Evolutionary conservation across 371 early-diverging fungal species (phyloP).

Genomic region (Actinomortierella ambigua): DNA sequence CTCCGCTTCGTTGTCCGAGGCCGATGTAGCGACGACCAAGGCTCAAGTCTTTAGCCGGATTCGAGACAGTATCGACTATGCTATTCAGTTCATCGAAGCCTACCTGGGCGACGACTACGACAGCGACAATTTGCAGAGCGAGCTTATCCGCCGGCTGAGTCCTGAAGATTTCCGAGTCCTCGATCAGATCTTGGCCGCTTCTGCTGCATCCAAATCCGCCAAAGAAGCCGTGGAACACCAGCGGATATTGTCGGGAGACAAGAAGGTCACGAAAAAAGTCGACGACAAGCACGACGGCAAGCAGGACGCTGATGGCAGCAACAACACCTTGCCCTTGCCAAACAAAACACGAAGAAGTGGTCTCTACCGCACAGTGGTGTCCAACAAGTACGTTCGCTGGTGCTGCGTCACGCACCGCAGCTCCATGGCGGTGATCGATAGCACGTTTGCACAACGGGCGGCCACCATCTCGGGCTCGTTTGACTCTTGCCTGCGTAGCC

Average conservation of each 20-base stretch:
- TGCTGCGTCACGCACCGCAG: slow-evolving; percentile 18
- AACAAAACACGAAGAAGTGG: slow-evolving; percentile 5
- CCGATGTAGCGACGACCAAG: too few species aligned
- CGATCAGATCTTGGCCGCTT: slow-evolving; percentile 15
- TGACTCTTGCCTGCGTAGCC: slow-evolving; percentile 13
- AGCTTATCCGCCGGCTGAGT: slow-evolving; percentile 11
- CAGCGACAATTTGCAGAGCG: slow-evolving; percentile 9
- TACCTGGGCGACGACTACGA: slow-evolving; percentile 28
- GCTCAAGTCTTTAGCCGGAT: slow-evolving; percentile 9
- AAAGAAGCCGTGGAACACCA: too few species aligned
- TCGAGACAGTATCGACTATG: slow-evolving; percentile 22
- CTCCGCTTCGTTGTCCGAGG: too few species aligned
- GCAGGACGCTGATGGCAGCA: too few species aligned
- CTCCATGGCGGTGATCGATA: slow-evolving; percentile 11
- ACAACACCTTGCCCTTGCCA: too few species aligned
- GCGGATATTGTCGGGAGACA: too few species aligned
- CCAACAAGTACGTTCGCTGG: slow-evolving; percentile 21
- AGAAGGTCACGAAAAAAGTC: too few species aligned
- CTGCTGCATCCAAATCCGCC: too few species aligned
- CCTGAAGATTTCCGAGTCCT: slow-evolving; percentile 32
- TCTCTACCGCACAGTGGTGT: slow-evolving; percentile 8
- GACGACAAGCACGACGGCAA: too few species aligned
- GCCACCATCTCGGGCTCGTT: slow-evolving; percentile 10
- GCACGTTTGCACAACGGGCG: slow-evolving; percentile 15
- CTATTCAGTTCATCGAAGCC: slow-evolving; percentile 33